Base-by-base conservation (phyloP, 768 basidiomycete genomes). In the Termitomyces sp. region DNA sequence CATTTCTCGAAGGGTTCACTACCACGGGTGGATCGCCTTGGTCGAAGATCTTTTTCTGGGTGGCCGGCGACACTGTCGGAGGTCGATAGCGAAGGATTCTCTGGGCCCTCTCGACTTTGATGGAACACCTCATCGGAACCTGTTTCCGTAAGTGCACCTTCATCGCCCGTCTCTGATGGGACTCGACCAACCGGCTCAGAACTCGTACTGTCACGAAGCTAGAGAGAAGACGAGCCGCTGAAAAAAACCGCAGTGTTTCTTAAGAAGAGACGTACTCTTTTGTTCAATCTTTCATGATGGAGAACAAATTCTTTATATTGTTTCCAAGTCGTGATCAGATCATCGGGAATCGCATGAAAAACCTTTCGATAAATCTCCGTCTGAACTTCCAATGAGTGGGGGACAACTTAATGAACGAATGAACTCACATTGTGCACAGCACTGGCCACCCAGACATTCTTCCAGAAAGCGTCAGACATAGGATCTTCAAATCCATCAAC, bases 341-440 rank as follows among this genome's bases (percentile, higher is more conserved):
- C 95, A 68, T 98, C 96, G 5, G 97, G 96, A 53, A 95, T 75
- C 37, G 89, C 87, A 64, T 93, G 87, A 75, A 99, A 99, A 3
- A 98, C 94, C 67, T 91, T 95, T 54, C 94, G 87, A 72, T 83
- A 98, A 61, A 98, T 93, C 68, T 96, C 91, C 59, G 96, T 99
- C 94, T 95, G 58, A 11, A 55, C 50, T 14, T 53, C 23, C 51
- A 33, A 48, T 57, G 50, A 50, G 21, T 49, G 55, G 12, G 21
- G 49, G 61, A 31, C 53, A 53, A 54, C 26, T 31, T 10, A 53
- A 58, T 11, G 48, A 42, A 53, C 48, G 41, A 51, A 33, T 50
- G 15, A 17, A 75, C 89, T 60, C 53, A 95, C 94, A 68, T 98
- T 99, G 63, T 94, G 87, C 21, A 83, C 83, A 0, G 96, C 94